Evolutionary conservation across 148 eudicot species (phyloP), one percentile per base, ranked within the genome.

Genomic region (Talinum fruticosum): DNA sequence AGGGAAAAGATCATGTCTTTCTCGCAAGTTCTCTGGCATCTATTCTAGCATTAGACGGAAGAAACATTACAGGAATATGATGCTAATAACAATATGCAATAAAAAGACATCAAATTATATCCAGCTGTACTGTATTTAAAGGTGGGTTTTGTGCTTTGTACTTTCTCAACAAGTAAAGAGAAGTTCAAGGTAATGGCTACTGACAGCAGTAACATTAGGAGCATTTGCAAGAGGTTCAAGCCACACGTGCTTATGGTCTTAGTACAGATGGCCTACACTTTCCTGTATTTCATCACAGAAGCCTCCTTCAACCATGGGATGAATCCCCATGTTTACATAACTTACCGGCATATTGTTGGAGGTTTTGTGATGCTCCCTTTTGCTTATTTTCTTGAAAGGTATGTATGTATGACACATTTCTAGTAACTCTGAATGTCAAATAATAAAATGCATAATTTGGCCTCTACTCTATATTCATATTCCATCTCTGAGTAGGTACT

Each of bases 301-400:
- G 98, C 94, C 71, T 90, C 98, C 75, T 93, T 93, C 81, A 87
- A 86, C 61, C 92, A 90, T 79, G 96, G 98, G 30, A 87, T 93
- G 98, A 87, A 91, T 65, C 93, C 97, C 74, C 89, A 89, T 75
- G 96, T 93, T 47, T 91, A 87, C 72, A 53, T 93, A 14, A 93
- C 97, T 8, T 93, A 93, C 49, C 87, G 97, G 29, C 89, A 93
- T 72, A 69, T 91, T 21, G 90, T 91, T 0, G 91, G 90, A 53
- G 91, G 85, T 8, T 66, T 93, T 8, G 87, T 72, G 21, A 78
- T 88, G 84, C 79, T 87, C 35, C 96, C 94, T 13, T 93, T 87
- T 71, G 98, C 98, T 79, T 91, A 87, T 84, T 85, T 88, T 73
- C 85, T 93, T 38, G 98, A 93, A 79, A 88, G 96, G 98, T 93